Conservation (phyloP, 768 basidiomycete species). For the Plicaturopsis crispa region DNA sequence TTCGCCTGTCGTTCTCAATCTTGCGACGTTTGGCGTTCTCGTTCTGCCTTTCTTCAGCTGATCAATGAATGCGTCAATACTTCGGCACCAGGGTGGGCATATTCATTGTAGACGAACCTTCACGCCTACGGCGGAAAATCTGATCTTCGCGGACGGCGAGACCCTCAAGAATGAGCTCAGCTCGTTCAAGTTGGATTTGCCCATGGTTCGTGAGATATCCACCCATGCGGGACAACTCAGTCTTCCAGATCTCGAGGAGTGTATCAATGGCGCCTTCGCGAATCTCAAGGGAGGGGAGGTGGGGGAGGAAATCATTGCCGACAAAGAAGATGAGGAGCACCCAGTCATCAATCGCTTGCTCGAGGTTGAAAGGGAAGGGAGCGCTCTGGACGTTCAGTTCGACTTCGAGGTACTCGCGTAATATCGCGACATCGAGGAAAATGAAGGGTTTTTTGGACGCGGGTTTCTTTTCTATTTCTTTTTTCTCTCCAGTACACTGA, state of each 20-base stretch:
- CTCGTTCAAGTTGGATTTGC: constrained; percentile 73
- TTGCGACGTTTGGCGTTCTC: constrained; percentile 84
- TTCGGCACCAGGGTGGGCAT: constrained; percentile 11
- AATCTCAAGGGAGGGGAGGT: constrained; percentile 97
- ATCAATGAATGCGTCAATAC: neutral
- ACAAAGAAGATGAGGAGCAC: constrained; percentile 99
- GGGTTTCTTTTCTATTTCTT: constrained; percentile 59
- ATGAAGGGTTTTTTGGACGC: constrained; percentile 88
- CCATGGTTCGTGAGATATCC: constrained; percentile 96
- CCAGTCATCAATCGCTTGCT: constrained; percentile 99
- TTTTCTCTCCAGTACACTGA: constrained; percentile 81
- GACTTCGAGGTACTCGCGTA: constrained; percentile 96
- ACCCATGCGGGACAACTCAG: constrained; percentile 90
- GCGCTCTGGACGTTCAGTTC: constrained; percentile 80
- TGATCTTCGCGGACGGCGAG: constrained; percentile 93
- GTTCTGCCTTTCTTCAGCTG: constrained; percentile 93
- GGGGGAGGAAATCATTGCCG: constrained; percentile 98
- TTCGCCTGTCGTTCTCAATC: constrained; percentile 42
- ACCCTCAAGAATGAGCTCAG: constrained; percentile 92
- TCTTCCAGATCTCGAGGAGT: constrained; percentile 91
- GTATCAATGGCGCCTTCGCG: constrained; percentile 99
- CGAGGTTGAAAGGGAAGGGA: constrained; percentile 85
- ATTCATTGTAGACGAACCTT: constrained; percentile 54
- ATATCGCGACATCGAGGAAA: constrained; percentile 92
- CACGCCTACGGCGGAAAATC: constrained; percentile 86